Evolutionary conservation across 257 asterid species (phyloP), one percentile per base, ranked within the genome.

Genomic region (Solanum microdontum): DNA sequence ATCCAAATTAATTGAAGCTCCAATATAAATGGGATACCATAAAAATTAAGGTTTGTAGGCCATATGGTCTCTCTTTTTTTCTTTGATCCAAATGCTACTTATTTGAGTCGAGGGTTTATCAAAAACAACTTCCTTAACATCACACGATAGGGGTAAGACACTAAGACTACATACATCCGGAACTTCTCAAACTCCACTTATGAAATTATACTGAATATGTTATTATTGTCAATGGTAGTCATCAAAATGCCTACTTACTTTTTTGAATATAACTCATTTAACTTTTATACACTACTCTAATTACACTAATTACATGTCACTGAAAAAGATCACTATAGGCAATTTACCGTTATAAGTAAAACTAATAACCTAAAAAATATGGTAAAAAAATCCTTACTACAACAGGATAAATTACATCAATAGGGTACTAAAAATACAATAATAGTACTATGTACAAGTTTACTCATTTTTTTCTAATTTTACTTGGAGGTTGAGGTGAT

Each of bases 111-210:
- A 11, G 7, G 7, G 3, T 64, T 4, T 10, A n/a, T n/a, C 26
- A 24, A 62, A 62, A 62, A 62, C 32, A 9, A 4, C 1, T 1
- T n/a, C 30, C 5, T 58, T 58, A 58, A 58, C 26, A 19, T 58
- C 68, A 58, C 24, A n/a, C 0, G 2, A 10, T 23, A n/a, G 14
- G 14, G 30, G 5, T 21, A 8, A 58, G 8, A 51, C 62, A 51
- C 10, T 23, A 62, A 62, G 6, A n/a, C 15, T 62, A 0, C 32
- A 19, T 58, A 58, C 1, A 58, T 0, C 0, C 1, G 0, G 8
- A 19, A 8, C 14, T 5, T 64, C 1, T 5, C 2, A 2, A 3
- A 64, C 7, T 1, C 1, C 14, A 62, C 15, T 62, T 4, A 10
- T 62, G 7, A 23, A 62, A 23, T 62, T 62, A n/a, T 11, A 64